Evolutionary conservation across 495 filamentous ascomycete genomes (phyloP).

Genomic region (Hypomontagnella monticulosa): DNA sequence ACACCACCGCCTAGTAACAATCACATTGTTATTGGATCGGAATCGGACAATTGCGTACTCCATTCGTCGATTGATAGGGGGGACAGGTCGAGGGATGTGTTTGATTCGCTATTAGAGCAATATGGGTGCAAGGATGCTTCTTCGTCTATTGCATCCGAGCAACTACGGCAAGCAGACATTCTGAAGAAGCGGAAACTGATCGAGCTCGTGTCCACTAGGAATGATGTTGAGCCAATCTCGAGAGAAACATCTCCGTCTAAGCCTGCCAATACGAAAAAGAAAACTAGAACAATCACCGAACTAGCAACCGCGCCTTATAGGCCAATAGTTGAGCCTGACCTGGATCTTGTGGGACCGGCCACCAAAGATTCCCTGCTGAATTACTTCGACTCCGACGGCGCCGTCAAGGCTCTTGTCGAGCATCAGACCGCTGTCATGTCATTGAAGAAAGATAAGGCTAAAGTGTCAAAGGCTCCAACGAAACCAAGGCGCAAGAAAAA

Average conservation of each 20-base stretch:
- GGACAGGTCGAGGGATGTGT: slow-evolving; percentile 37
- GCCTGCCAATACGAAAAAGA: slow-evolving; percentile 67
- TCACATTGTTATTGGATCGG: slow-evolving; percentile 12
- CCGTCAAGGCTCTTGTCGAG: slow-evolving; percentile 44
- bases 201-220: slow-evolving; percentile 51
- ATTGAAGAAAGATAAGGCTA: slow-evolving; percentile 48
- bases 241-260: slow-evolving; percentile 59
- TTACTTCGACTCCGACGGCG: slow-evolving; percentile 47
- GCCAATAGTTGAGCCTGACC: slow-evolving; percentile 42
- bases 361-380: slow-evolving; percentile 46
- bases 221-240: slow-evolving; percentile 27
- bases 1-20: slow-evolving; percentile 61
- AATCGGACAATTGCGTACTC: slow-evolving; percentile 43
- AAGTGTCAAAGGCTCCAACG: slow-evolving; percentile 40
- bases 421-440: slow-evolving; percentile 46
- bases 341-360: slow-evolving; percentile 39
- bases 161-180: slow-evolving; percentile 31
- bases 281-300: slow-evolving; percentile 84
- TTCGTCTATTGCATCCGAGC: background rate
- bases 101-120: slow-evolving; percentile 47
- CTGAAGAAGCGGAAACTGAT: slow-evolving; percentile 63
- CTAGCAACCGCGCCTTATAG: slow-evolving; percentile 82
- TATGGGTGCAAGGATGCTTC: slow-evolving; percentile 43
- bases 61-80: slow-evolving; percentile 32
- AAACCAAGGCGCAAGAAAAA: slow-evolving; percentile 56